Percentiles rank a stretch among this genome's conserved stretches.
Conservation (phyloP, 2,329 filamentous ascomycete genomes). For the Arachnopeziza araneosa region DNA sequence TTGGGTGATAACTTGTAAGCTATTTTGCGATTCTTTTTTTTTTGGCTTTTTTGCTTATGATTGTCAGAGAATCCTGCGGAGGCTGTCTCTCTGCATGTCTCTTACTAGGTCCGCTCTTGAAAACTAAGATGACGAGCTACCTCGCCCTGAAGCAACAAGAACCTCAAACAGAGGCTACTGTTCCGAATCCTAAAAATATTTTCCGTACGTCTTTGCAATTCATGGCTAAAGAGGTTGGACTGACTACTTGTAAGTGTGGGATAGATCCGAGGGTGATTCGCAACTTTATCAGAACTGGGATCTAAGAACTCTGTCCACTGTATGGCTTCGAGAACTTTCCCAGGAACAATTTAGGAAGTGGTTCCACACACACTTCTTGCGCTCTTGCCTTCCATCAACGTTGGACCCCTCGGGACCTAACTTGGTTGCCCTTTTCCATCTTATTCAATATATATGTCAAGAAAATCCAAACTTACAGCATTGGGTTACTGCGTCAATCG, state of each 20-base stretch:
- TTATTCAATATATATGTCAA: no score
- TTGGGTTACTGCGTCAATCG: background rate
- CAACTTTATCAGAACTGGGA: no score
- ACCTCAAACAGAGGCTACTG: no score
- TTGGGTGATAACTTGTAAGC: background rate
- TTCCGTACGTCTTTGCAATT: no score
- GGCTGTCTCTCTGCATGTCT: background rate
- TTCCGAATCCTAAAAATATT: no score
- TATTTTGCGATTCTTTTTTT: background rate
- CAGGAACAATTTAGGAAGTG: background rate
- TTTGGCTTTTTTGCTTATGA: background rate
- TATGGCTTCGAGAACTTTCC: background rate
- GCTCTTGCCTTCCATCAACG: background rate
- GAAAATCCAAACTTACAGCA: background rate
- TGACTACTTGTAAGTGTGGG: no score
- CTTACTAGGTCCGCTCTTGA: no score
- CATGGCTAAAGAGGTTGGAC: no score
- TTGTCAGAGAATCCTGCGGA: background rate
- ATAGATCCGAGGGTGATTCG: no score
- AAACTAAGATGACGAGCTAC: no score
- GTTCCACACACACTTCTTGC: background rate
- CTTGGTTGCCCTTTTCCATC: background rate
- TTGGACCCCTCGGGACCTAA: background rate
- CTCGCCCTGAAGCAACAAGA: no score
- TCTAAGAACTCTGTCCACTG: no score